These are phyloP conservation scores for Simmondsia chinensis DNA, from an alignment of 148 eudicot species.

Conservation along the genomic window DNA sequence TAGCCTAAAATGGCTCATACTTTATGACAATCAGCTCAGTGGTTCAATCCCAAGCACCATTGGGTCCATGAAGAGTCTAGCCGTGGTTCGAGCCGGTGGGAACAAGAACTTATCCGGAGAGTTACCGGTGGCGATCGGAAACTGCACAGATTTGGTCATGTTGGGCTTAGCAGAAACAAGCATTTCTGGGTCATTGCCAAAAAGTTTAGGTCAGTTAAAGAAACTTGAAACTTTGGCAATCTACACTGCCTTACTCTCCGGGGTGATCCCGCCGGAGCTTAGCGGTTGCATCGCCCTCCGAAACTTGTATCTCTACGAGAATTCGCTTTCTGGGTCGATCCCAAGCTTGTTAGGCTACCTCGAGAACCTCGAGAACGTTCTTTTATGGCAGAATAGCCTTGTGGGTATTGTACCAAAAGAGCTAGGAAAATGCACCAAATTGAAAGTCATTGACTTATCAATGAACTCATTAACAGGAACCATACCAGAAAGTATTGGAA, in stretches of 20 bases:
- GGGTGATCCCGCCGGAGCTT: slow-evolving; percentile 74
- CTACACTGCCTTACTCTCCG: slow-evolving; percentile 75
- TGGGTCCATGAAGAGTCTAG: slow-evolving; percentile 43
- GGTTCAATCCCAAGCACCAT: slow-evolving; percentile 63
- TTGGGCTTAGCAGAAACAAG: slow-evolving; percentile 85
- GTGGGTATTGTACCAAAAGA: slow-evolving; percentile 71
- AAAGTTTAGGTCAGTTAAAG: slow-evolving; percentile 53
- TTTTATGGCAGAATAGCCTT: slow-evolving; percentile 75
- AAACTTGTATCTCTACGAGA: slow-evolving; percentile 70
- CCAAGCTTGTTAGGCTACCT: slow-evolving; percentile 52
- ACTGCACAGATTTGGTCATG: slow-evolving; percentile 49
- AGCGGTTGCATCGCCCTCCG: slow-evolving; percentile 53
- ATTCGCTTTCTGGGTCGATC: slow-evolving; percentile 68
- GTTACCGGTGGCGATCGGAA: slow-evolving; percentile 66
- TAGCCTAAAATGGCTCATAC: slow-evolving; percentile 32
- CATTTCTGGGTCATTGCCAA: slow-evolving; percentile 67
- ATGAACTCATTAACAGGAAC: slow-evolving; percentile 65
- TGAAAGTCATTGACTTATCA: slow-evolving; percentile 52
- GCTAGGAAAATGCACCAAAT: slow-evolving; percentile 36
- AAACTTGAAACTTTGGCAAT: slow-evolving; percentile 69
- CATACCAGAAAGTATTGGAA: slow-evolving; percentile 54
- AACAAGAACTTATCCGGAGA: slow-evolving; percentile 74
- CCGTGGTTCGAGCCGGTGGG: slow-evolving; percentile 74
- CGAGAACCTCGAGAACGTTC: slow-evolving; percentile 39
- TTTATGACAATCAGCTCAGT: slow-evolving; percentile 75